Base-by-base conservation (phyloP, 2,329 filamentous ascomycete species). In the Fusarium coffeatum region DNA sequence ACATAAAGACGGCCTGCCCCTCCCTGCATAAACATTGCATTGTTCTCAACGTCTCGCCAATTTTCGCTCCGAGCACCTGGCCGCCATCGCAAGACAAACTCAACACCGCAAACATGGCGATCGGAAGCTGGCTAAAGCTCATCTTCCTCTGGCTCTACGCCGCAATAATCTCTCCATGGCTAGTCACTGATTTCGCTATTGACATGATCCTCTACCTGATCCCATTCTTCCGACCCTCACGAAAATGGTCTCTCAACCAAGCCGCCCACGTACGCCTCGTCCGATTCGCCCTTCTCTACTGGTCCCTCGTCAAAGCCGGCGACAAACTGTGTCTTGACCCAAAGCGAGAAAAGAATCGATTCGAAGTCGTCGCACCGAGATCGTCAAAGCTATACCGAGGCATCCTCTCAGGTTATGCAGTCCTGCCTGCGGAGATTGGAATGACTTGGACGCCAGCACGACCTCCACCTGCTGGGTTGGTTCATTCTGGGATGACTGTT, bases 371-470 rank as follows among this genome's bases (percentile, higher is more conserved):
- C 5, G 45, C 9, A 2, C 71, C 71, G 1, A 51, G 62, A n/a
- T 70, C 65, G 2, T 47, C 54, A 2, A 72, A 73, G 15, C 16
- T 73, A 1, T 73, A 73, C 23, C 48, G 55, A 49, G 71, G 45
- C 6, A 40, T 69, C 1, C 37, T 73, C 3, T 40, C 41, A 11
- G 59, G 72, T 20, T 32, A 27, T 11, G 6, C 22, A 6, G 48
- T 72, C 5, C 61, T 58, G 22, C 71, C 71, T 8, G 27, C 45
- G 1, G 18, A 59, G 4, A 10, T 73, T 3, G 71, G 71, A 8
- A 63, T 73, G 71, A 73, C 65, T 10, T 73, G 71, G 71, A 73
- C 71, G 3, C 71, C 71, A 1, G 50, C 71, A 8, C 42, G 57
- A 3, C 71, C 71, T 2, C 71, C 71, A 3, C 56, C 71, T 1